Evolutionary conservation across 352 stramenopile genomes (phyloP), one percentile per base, ranked within the genome.

Genomic region (Pythium rhizo-oryzae): DNA sequence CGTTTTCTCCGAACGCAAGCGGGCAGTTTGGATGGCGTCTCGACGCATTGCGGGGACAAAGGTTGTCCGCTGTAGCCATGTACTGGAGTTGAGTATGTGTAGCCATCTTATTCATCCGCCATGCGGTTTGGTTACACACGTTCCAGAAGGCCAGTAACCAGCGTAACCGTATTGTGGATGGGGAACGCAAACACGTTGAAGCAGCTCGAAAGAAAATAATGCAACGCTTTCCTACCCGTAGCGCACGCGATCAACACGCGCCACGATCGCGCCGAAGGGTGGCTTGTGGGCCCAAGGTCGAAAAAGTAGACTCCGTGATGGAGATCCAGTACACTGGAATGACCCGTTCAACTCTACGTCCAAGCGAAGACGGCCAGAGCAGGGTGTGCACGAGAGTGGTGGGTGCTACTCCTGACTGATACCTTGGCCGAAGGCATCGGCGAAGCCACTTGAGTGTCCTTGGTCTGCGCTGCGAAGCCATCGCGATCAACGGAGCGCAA

Each of bases 71-170:
- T 61, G 43, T 62, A 62, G 24, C 58, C 65, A 66, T 71, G 43
- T 53, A 59, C 53, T 71, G 3, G 43, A 6, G 16, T 28, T 62
- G 51, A 71, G 23, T 67, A 66, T 71, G 24, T 72, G 66, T 72
- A 72, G 59, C 66, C 66, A 72, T 72, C 59, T 72, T 72, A 59
- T 63, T 72, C 41, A 25, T 51, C 19, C 18, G 19, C 21, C 44
- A 25, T 24, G 44, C 21, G 44, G 44, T 28, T 13, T 33, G 25
- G 33, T 43, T 53, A 65, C 66, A 72, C 66, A 72, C 59, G 66
- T 68, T 59, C 28, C 66, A 72, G 52, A 68, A 60, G 41, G 46
- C 18, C 28, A 33, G 28, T 33, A 33, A 33, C 28, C 28, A 33
- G 28, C 28, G 28, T 33, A 33, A 33, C 28, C 28, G n/a, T n/a